Evolutionary conservation across 2,329 filamentous ascomycete species (phyloP), one percentile per base, ranked within the genome.

Genomic region (Curvularia sp.): DNA sequence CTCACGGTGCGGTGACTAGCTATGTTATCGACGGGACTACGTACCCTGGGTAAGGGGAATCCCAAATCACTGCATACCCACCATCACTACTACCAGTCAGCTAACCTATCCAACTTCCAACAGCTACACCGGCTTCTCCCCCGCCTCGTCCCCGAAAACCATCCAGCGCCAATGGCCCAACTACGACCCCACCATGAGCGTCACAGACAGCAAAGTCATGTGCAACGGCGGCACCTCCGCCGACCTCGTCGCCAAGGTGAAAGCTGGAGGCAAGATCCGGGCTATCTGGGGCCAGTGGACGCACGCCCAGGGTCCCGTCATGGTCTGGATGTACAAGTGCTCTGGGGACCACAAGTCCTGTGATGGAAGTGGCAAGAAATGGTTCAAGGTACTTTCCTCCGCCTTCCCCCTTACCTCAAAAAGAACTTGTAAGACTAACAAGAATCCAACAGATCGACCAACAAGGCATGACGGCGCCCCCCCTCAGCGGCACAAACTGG

Each of bases 201-300:
- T 82, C 55, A 78, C 72, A n/a, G 80, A 82, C 69, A 66, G 74
- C 52, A 82, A 81, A 69, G 81, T 86, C 68, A 83, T 82, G 60
- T 86, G 84, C 77, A 86, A 86, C 69, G 83, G 83, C 52, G 84
- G 73, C 30, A 75, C 71, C 1, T 69, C 64, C 0, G 73, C 74
- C 5, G 72, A 69, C 22, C 75, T 84, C 8, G 76, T 71, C 18
- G 84, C 84, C 5, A 75, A 78, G 33, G 77, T 84, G 58, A 72
- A 77, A 4, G 82, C 84, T 1, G 85, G 85, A 39, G 69, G 76
- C 38, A 81, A 80, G 56, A 76, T 87, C 56, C 82, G 80, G 5
- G 84, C 84, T 10, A 75, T 80, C 66, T 86, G 84, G 83, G 69
- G 75, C 44, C 84, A 86, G 70, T 86, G 85, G 84, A 86, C 84